Conservation (phyloP, 352 stramenopile species). For the Aphanomyces cochlioides region DNA sequence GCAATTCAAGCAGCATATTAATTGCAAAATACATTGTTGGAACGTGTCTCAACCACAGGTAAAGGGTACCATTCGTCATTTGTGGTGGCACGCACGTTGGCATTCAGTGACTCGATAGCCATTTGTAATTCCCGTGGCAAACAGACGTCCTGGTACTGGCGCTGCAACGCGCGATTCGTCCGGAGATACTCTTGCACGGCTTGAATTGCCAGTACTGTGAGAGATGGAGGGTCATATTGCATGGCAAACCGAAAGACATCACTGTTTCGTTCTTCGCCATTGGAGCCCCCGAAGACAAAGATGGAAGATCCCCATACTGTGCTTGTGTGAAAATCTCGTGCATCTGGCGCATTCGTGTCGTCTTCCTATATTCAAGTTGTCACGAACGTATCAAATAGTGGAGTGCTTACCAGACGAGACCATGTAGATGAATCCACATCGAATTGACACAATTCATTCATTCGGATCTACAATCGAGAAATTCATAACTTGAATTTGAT, state of each 20-base stretch:
- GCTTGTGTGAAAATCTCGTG: slow-evolving; percentile 76
- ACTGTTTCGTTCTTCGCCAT: slow-evolving; percentile 79
- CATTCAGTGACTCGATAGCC: slow-evolving; percentile 69
- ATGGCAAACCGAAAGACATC: slow-evolving; percentile 70
- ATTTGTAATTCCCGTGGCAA: slow-evolving; percentile 62
- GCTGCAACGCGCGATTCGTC: slow-evolving; percentile 17
- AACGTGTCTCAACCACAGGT: not conserved
- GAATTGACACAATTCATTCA: slow-evolving; percentile 5
- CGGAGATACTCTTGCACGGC: slow-evolving; percentile 49
- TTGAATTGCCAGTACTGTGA: slow-evolving; percentile 70
- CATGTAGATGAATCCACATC: slow-evolving; percentile 11
- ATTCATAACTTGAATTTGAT: slow-evolving; percentile 13
- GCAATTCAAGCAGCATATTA: too few species aligned
- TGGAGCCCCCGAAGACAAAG: slow-evolving; percentile 80
- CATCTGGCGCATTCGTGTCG: slow-evolving; percentile 60
- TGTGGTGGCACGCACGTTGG: slow-evolving; percentile 42
- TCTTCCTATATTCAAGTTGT: slow-evolving; percentile 52
- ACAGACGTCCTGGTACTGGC: slow-evolving; percentile 44
- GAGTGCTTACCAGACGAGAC: slow-evolving; percentile 32
- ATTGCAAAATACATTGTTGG: too few species aligned
- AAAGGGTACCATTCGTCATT: slow-evolving; percentile 23
- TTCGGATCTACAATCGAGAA: slow-evolving; percentile 33
- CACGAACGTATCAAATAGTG: slow-evolving; percentile 35
- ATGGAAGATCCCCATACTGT: slow-evolving; percentile 70
- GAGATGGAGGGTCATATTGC: slow-evolving; percentile 53